Evolutionary conservation across 2,329 filamentous ascomycete genomes (phyloP).

Genomic region (Cladobotryum protrusum): DNA sequence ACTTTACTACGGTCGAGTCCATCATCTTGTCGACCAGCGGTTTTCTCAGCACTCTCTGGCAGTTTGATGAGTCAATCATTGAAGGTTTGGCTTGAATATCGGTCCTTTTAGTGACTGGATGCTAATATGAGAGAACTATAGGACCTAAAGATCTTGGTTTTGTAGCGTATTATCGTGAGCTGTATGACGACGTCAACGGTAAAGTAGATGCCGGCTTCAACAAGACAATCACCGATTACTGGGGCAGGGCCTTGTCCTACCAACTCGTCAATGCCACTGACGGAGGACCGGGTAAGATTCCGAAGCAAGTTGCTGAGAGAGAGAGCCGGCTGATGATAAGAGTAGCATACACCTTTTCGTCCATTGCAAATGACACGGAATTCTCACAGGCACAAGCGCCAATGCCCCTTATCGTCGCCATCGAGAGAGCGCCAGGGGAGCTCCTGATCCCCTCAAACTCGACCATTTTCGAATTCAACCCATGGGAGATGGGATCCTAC

Average conservation of each 20-base stretch:
- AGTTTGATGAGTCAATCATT: conserved; percentile 31
- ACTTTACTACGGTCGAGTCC: conserved; percentile 60
- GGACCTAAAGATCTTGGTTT: conserved; percentile 20
- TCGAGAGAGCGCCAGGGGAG: conserved; percentile 59
- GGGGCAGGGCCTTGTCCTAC: conserved; percentile 69
- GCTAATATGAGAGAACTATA: neutral
- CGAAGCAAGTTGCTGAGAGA: neutral
- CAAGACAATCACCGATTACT: conserved; percentile 71
- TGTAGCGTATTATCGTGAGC: conserved; percentile 52
- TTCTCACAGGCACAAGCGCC: conserved; percentile 60
- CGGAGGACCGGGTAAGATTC: conserved; percentile 50
- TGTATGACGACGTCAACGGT: conserved; percentile 49
- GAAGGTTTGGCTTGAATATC: conserved; percentile 19
- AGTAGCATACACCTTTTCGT: conserved; percentile 68
- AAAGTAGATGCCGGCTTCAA: conserved; percentile 54
- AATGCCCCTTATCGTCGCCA: conserved; percentile 67
- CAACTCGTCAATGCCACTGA: conserved; percentile 68
- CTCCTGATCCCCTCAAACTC: conserved; percentile 60
- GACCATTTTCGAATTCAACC: conserved; percentile 72
- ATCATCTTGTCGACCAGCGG: conserved; percentile 24
- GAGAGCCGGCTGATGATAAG: neutral
- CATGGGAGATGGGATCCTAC: conserved; percentile 71
- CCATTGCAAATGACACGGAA: conserved; percentile 44
- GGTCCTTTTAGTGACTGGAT: neutral
- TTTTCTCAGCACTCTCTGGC: conserved; percentile 27